Conservation (phyloP, 805 yeast species). For the Cyberlindnera xylosilytica region DNA sequence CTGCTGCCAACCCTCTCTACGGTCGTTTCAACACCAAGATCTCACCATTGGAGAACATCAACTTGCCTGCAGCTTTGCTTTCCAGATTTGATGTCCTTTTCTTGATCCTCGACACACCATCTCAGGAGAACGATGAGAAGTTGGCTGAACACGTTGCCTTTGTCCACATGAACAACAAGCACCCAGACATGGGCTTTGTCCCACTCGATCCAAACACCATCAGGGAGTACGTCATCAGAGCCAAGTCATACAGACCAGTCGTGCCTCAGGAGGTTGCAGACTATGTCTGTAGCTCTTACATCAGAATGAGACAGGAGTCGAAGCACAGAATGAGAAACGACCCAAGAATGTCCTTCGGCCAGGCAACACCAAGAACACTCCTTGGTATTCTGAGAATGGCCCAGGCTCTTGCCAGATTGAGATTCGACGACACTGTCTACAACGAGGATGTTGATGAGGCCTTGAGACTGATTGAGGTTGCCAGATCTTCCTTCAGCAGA, state of each 20-base stretch:
- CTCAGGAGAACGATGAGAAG: slow-evolving; percentile 73
- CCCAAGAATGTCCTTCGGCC: slow-evolving; percentile 69
- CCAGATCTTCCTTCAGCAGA: slow-evolving; percentile 72
- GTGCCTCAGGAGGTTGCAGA: slow-evolving; percentile 83
- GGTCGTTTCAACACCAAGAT: slow-evolving; percentile 90
- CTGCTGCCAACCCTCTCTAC: slow-evolving; percentile 97
- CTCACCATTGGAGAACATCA: slow-evolving; percentile 93
- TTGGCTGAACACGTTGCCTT: slow-evolving; percentile 92
- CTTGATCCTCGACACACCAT: slow-evolving; percentile 81
- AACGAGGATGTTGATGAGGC: slow-evolving; percentile 94
- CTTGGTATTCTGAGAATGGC: slow-evolving; percentile 88
- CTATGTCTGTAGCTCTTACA: slow-evolving; percentile 80
- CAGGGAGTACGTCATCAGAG: slow-evolving; percentile 84
- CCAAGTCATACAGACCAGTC: slow-evolving; percentile 80
- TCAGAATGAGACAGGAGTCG: slow-evolving; percentile 89
- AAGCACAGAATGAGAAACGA: slow-evolving; percentile 71
- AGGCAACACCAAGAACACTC: slow-evolving; percentile 93
- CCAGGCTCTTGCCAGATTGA: slow-evolving; percentile 88
- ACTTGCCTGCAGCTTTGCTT: slow-evolving; percentile 91
- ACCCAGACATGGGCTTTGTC: slow-evolving; percentile 72
- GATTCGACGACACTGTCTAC: slow-evolving; percentile 71
- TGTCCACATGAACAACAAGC: slow-evolving; percentile 90
- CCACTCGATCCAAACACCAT: slow-evolving; percentile 78
- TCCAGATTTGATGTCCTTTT: slow-evolving; percentile 93
- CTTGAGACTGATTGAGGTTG: slow-evolving; percentile 75